Conservation (phyloP, 2,329 filamentous ascomycete genomes). For the Ciborinia camelliae region DNA sequence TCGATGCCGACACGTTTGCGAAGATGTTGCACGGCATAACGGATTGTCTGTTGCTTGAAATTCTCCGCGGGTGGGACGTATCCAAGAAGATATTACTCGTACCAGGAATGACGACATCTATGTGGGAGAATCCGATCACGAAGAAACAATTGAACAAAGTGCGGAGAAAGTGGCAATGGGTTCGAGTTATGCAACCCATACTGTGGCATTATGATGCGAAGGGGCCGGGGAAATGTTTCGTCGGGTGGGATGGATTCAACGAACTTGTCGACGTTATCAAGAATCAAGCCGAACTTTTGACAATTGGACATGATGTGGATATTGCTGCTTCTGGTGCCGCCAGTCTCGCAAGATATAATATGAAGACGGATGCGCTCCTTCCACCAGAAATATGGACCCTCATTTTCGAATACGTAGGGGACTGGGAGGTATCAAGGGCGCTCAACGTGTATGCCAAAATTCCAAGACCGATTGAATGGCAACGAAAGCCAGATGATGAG, state of each 20-base stretch:
- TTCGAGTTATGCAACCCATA: slow-evolving; percentile 75
- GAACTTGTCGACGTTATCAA: slow-evolving; percentile 72
- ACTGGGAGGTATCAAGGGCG: slow-evolving; percentile 87
- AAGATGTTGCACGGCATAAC: slow-evolving; percentile 85
- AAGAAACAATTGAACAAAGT: slow-evolving; percentile 85
- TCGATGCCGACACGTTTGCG: slow-evolving; percentile 79
- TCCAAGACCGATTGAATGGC: slow-evolving; percentile 69
- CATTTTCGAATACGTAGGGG: slow-evolving; percentile 76
- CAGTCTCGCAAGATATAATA: slow-evolving; percentile 45
- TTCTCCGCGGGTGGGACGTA: slow-evolving; percentile 81
- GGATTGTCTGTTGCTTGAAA: slow-evolving; percentile 75
- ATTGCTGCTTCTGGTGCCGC: slow-evolving; percentile 37
- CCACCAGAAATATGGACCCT: slow-evolving; percentile 88
- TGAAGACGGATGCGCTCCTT: slow-evolving; percentile 47
- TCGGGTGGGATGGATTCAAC: slow-evolving; percentile 63
- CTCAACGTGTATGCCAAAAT: slow-evolving; percentile 78
- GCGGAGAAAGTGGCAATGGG: slow-evolving; percentile 80
- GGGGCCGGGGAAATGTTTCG: slow-evolving; percentile 50
- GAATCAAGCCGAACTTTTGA: slow-evolving; percentile 72
- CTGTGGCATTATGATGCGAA: slow-evolving; percentile 73
- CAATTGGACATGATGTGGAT: slow-evolving; percentile 65
- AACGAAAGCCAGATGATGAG: slow-evolving; percentile 55
- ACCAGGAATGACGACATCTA: slow-evolving; percentile 81
- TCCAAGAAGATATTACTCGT: slow-evolving; percentile 82
- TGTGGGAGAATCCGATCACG: slow-evolving; percentile 89